Evolutionary conservation across 306 rosid species (phyloP).

Genomic region (Trifolium fragiferum): DNA sequence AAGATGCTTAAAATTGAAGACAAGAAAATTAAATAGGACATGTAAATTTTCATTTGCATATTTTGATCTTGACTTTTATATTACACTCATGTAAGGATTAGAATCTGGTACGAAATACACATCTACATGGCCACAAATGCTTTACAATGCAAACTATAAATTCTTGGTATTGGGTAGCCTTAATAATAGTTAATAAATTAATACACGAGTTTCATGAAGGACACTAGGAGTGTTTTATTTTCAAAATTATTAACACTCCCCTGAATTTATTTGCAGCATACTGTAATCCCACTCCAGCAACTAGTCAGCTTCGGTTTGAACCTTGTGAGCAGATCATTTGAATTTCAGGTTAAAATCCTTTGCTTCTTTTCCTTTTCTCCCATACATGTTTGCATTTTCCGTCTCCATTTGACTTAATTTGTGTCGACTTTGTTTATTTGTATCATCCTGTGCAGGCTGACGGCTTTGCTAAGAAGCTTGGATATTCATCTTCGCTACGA

Average conservation of each 20-base stretch:
- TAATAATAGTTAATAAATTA: neutral
- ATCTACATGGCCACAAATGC: neutral
- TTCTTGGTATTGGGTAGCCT: slow-evolving; percentile 17
- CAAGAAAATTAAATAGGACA: no score
- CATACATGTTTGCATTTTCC: neutral
- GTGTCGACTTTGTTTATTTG: slow-evolving; percentile 15
- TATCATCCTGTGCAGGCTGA: slow-evolving; percentile 69
- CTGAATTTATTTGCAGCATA: slow-evolving; percentile 68
- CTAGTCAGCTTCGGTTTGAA: slow-evolving; percentile 87
- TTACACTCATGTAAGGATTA: no score
- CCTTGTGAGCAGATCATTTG: slow-evolving; percentile 91
- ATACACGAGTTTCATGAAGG: slow-evolving; percentile 21
- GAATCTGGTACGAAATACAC: neutral
- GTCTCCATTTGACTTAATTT: neutral
- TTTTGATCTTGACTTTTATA: neutral
- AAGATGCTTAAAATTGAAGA: no score
- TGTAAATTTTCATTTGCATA: neutral
- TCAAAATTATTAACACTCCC: slow-evolving; percentile 29
- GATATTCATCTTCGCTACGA: slow-evolving; percentile 69
- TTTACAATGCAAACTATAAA: neutral
- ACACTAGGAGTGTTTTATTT: slow-evolving; percentile 10
- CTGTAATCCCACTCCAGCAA: slow-evolving; percentile 91
- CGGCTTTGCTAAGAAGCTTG: slow-evolving; percentile 84
- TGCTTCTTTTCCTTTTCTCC: slow-evolving; percentile 23
- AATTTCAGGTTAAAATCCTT: slow-evolving; percentile 72